Base-by-base conservation (phyloP, 345 rosid genomes). In the Hibiscus trionum region DNA sequence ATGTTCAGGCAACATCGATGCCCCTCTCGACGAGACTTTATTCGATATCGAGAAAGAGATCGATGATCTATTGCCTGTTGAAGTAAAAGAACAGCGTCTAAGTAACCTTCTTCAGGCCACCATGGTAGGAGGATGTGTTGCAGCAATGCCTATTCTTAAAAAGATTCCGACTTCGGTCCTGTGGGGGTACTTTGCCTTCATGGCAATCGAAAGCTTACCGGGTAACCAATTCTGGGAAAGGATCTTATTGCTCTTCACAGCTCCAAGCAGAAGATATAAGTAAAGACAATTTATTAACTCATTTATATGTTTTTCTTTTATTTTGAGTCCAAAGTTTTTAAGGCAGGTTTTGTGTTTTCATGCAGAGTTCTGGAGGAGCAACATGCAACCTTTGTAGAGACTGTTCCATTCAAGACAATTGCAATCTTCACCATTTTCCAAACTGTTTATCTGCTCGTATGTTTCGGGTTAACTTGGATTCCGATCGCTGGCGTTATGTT, bases 381-480 rank as follows among this genome's bases (percentile, higher is more conserved):
- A 77, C 99, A 92, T 56, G 93, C 91, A 0, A 87, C 98, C 21
- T 95, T 92, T 56, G 85, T 95, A 62, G 99, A 95, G 82, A 92
- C 96, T 0, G 98, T 95, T 74, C 98, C 99, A 16, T 95, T 92
- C 86, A 89, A 87, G 79, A 74, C 89, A 37, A 95, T 89, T 37
- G 98, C 90, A 37, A 63, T 52, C 64, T 95, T 95, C 80, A 92
- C 99, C 0, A 44, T 89, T 24, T 95, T 95, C 75, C 99, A 95
- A 79, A 86, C 97, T 39, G 37, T 6, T 61, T 95, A 95, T 77
- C 79, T 95, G 82, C 86, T 90, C 2, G 60, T 81, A 35, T 95
- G 99, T 77, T 95, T 92, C 72, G 99, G 99, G 12, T 82, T 95
- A 21, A 95, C 99, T 15, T 95, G 98, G 99, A 66, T 95, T 33